These are phyloP conservation scores for Graphiopsis chlorocephala DNA, from an alignment of 2,329 filamentous ascomycete genomes.

Conservation along the genomic window DNA sequence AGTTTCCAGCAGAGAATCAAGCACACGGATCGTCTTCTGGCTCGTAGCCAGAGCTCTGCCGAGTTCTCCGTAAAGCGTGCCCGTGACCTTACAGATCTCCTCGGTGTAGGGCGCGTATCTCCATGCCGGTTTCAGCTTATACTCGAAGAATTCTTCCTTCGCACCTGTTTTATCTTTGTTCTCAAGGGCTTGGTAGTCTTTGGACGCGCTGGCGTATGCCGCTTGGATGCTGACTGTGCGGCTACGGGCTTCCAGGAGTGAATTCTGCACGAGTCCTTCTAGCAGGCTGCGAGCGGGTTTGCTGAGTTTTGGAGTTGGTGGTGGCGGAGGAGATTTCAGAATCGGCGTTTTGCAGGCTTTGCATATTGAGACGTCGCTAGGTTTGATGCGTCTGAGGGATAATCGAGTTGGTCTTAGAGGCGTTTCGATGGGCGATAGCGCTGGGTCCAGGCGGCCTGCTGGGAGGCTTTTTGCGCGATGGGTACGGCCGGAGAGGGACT, in stretches of 20 bases:
- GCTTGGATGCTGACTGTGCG: background rate
- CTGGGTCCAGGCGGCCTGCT: too few relatives aligned
- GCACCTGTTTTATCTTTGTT: background rate
- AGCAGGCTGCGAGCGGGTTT: background rate
- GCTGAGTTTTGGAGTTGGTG: background rate
- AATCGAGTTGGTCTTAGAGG: background rate
- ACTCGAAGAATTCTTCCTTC: background rate
- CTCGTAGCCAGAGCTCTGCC: conserved; percentile 2
- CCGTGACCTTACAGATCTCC: background rate
- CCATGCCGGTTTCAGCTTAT: background rate
- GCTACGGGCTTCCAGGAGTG: background rate
- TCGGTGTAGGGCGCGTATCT: background rate
- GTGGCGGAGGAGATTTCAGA: background rate
- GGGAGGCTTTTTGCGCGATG: conserved; percentile 1
- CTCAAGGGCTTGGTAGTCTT: background rate
- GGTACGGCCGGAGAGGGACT: background rate
- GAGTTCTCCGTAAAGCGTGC: background rate
- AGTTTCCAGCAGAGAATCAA: background rate
- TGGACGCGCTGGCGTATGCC: background rate
- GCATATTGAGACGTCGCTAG: background rate
- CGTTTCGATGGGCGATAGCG: background rate
- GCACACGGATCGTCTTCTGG: background rate
- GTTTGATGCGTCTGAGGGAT: background rate
- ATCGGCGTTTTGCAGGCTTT: conserved; percentile 4
- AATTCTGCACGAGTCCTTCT: background rate